These are phyloP conservation scores for Clonostachys chloroleuca DNA, from an alignment of 2,329 filamentous ascomycete species.

Conservation along the genomic window DNA sequence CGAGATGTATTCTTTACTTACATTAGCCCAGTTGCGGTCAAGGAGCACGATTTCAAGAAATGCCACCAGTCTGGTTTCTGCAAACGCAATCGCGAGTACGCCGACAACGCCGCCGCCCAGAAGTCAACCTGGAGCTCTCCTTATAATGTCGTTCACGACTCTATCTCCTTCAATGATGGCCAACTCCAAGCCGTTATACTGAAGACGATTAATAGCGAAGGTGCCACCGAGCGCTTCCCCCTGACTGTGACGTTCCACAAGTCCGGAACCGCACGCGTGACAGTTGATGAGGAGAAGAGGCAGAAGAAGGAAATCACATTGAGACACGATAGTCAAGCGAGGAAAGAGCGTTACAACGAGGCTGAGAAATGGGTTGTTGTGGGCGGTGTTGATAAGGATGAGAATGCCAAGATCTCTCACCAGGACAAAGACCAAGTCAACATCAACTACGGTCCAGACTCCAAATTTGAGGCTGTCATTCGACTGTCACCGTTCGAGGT, in stretches of 20 bases:
- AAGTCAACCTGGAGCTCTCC: slow-evolving; percentile 72
- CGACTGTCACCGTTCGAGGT: slow-evolving; percentile 78
- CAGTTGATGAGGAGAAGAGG: slow-evolving; percentile 86
- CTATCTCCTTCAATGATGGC: slow-evolving; percentile 73
- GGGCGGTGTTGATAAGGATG: slow-evolving; percentile 71
- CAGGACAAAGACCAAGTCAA: slow-evolving; percentile 66
- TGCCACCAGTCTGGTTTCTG: slow-evolving; percentile 96
- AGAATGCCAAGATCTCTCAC: slow-evolving; percentile 62
- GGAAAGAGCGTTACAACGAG: slow-evolving; percentile 95
- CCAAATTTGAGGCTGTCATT: slow-evolving; percentile 78
- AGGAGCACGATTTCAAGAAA: slow-evolving; percentile 96
- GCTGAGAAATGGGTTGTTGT: slow-evolving; percentile 82
- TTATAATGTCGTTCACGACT: slow-evolving; percentile 70
- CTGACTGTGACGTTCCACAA: slow-evolving; percentile 85
- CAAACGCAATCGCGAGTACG: slow-evolving; percentile 86
- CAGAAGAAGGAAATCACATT: slow-evolving; percentile 86
- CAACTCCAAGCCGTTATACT: slow-evolving; percentile 76
- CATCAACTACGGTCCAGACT: slow-evolving; percentile 73
- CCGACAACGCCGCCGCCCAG: slow-evolving; percentile 66
- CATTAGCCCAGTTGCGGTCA: slow-evolving; percentile 64
- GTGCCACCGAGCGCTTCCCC: slow-evolving; percentile 73
- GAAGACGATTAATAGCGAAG: slow-evolving; percentile 63
- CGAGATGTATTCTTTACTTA: too few species aligned
- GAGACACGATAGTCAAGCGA: slow-evolving; percentile 74
- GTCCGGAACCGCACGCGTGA: slow-evolving; percentile 82